Conservation (phyloP, 768 basidiomycete genomes). For the Suillus subaureus region DNA sequence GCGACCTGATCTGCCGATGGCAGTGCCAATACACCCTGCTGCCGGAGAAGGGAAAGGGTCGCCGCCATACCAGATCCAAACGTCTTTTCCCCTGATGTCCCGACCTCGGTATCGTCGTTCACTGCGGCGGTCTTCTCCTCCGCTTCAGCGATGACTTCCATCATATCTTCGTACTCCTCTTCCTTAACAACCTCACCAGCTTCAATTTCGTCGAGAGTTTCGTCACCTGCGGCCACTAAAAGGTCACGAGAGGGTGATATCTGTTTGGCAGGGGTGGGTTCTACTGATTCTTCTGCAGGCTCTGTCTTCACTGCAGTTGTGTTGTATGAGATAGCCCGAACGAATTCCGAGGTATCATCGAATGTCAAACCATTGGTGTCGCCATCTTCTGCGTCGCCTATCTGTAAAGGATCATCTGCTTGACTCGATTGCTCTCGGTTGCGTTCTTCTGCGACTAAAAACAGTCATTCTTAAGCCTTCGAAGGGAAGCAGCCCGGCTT, state of each 20-base stretch:
- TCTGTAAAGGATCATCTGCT: slow-evolving; percentile 43
- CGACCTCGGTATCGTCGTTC: slow-evolving; percentile 41
- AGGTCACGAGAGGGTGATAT: slow-evolving; percentile 52
- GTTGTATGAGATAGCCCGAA: slow-evolving; percentile 77
- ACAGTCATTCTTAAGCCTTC: slow-evolving; percentile 4
- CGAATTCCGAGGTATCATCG: slow-evolving; percentile 97
- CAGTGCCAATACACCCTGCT: slow-evolving; percentile 84
- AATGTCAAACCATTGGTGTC: slow-evolving; percentile 66
- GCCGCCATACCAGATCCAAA: slow-evolving; percentile 86
- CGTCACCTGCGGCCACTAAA: slow-evolving; percentile 60
- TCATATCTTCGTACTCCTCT: slow-evolving; percentile 73
- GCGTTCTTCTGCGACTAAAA: slow-evolving; percentile 65
- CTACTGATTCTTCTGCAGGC: slow-evolving; percentile 37
- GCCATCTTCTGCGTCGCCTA: slow-evolving; percentile 46
- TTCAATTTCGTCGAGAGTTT: slow-evolving; percentile 73
- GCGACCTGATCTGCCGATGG: slow-evolving; percentile 64
- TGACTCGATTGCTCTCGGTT: slow-evolving; percentile 50
- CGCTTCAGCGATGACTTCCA: slow-evolving; percentile 69
- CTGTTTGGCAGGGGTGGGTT: slow-evolving; percentile 31
- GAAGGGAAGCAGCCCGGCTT: slow-evolving; percentile 25
- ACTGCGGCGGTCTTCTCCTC: slow-evolving; percentile 47
- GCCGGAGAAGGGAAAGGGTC: slow-evolving; percentile 83
- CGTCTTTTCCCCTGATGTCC: slow-evolving; percentile 77
- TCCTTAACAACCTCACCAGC: slow-evolving; percentile 85
- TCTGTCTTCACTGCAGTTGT: slow-evolving; percentile 56